Evolutionary conservation across 148 eudicot species (phyloP).

Genomic region (Pouteria glomerata): DNA sequence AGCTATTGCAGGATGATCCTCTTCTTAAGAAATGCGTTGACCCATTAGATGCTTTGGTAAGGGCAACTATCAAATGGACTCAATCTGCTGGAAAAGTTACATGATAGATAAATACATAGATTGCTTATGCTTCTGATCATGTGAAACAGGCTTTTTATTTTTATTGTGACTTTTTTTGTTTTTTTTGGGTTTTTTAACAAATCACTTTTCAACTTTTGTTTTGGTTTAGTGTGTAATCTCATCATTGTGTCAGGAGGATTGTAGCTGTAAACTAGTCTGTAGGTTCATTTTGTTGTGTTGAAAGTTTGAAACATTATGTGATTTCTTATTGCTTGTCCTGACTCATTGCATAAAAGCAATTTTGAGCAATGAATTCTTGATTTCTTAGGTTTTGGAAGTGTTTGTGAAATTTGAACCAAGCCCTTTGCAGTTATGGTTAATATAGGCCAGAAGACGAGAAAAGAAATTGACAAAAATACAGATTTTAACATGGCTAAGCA

Average conservation of each 20-base stretch:
- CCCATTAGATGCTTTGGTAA: slow-evolving; percentile 65
- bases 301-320: no score
- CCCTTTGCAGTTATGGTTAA: no score
- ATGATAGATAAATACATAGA: slow-evolving; percentile 7
- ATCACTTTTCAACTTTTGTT: not conserved
- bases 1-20: slow-evolving; percentile 60
- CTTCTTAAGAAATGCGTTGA: slow-evolving; percentile 61
- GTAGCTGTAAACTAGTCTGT: not conserved
- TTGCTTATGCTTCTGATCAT: not conserved
- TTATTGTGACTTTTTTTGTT: not conserved
- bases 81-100: slow-evolving; percentile 26
- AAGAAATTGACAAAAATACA: no score
- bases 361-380: no score
- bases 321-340: no score
- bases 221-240: not conserved
- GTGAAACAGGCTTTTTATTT: not conserved
- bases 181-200: no score
- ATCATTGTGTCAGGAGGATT: not conserved
- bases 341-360: no score
- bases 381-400: no score
- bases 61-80: slow-evolving; percentile 40
- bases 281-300: not conserved
- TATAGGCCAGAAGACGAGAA: no score
- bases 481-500: no score
- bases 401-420: no score